A percentile compares a stretch with the other conserved stretches of the same genome.
These are phyloP conservation scores for Penicillium sp. DNA, from an alignment of 2,329 filamentous ascomycete species.

Conservation along the genomic window DNA sequence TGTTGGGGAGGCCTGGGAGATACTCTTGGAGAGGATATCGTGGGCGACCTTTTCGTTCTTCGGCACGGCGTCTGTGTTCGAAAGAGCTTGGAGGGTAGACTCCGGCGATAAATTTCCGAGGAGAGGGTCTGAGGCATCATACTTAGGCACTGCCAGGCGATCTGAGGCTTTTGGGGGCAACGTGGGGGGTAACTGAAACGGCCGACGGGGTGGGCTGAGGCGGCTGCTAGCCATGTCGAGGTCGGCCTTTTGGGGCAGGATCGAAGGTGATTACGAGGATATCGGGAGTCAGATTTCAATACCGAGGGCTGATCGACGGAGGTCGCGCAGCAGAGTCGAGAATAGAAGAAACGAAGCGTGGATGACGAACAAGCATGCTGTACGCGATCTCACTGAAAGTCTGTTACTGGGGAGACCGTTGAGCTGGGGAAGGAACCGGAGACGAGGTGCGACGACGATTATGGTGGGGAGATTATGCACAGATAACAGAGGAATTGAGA, in stretches of 20 bases:
- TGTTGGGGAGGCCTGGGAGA: slow-evolving; percentile 59
- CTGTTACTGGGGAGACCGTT: background rate
- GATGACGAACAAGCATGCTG: slow-evolving; percentile 44
- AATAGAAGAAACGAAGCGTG: slow-evolving; percentile 31
- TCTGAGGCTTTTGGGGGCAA: slow-evolving; percentile 46
- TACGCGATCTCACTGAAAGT: slow-evolving; percentile 30
- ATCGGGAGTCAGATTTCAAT: slow-evolving; percentile 18
- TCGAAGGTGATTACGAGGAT: background rate
- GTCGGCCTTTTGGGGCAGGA: slow-evolving; percentile 7
- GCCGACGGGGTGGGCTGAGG: slow-evolving; percentile 35
- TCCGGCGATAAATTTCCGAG: slow-evolving; percentile 60
- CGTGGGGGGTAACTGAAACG: slow-evolving; percentile 34
- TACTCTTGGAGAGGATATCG: slow-evolving; percentile 53
- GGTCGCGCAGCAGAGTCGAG: slow-evolving; percentile 34
- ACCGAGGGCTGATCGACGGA: slow-evolving; percentile 32
- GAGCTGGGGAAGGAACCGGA: slow-evolving; percentile 19
- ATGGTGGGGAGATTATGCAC: slow-evolving; percentile 6
- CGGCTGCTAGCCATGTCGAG: slow-evolving; percentile 39
- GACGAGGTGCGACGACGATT: slow-evolving; percentile 10
- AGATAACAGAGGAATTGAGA: slow-evolving; percentile 5
- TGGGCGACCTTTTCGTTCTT: slow-evolving; percentile 44
- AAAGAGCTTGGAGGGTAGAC: slow-evolving; percentile 57
- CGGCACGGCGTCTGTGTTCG: slow-evolving; percentile 47
- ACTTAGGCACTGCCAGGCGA: slow-evolving; percentile 40
- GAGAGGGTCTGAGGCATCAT: slow-evolving; percentile 51